Conservation (phyloP, 2,329 filamentous ascomycete species). For the Lecanosticta acicola region DNA sequence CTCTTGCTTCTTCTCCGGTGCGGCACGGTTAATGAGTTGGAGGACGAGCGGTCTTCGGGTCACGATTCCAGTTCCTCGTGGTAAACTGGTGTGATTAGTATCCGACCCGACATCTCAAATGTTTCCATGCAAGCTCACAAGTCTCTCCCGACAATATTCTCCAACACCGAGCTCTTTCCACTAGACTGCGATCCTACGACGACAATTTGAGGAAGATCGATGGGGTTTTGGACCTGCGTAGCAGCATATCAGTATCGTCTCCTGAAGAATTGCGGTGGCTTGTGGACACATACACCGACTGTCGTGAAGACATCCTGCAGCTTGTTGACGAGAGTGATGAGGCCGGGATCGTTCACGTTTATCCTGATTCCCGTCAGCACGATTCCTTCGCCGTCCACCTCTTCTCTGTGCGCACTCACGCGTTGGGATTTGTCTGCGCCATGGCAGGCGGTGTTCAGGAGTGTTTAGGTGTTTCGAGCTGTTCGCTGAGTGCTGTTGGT, state of each 20-base stretch:
- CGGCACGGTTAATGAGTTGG: constrained; percentile 87
- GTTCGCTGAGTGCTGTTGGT: neutral
- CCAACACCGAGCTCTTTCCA: constrained; percentile 97
- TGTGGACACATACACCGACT: constrained; percentile 62
- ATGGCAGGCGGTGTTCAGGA: constrained; percentile 23
- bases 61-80: constrained; percentile 94
- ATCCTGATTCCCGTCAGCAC: constrained; percentile 44
- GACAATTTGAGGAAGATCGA: constrained; percentile 96
- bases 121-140: constrained; percentile 75
- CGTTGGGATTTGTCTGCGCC: constrained; percentile 30
- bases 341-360: constrained; percentile 64
- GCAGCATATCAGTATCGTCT: constrained; percentile 20
- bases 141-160: constrained; percentile 97
- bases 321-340: constrained; percentile 90
- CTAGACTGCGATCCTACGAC: constrained; percentile 98
- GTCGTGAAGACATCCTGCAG: constrained; percentile 99
- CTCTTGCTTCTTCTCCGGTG: constrained; percentile 50
- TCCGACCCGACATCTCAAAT: neutral
- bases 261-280: constrained; percentile 6
- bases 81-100: constrained; percentile 57
- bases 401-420: constrained; percentile 18
- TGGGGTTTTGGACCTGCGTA: constrained; percentile 85
- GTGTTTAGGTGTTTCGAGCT: constrained; percentile 4
- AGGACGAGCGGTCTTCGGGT: constrained; percentile 93
- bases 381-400: neutral